A percentile compares a stretch with the other conserved stretches of the same genome.
phyloP scores from a whole-genome alignment of 2,329 filamentous ascomycete genomes.

The Paecilomyces formosus region DNA sequence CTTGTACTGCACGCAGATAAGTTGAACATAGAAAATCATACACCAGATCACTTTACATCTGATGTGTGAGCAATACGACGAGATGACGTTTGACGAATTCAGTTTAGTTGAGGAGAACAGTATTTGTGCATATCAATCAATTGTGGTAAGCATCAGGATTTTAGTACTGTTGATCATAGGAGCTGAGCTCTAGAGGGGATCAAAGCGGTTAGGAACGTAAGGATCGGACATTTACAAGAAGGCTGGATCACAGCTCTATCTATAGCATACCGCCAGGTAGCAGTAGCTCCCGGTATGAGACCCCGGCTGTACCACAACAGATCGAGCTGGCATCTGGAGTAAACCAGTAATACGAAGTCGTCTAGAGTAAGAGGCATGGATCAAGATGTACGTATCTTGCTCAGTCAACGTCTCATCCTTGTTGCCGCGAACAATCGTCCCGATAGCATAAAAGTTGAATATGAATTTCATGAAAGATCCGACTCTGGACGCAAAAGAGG shows the following conservation, averaged over 20 bases:
- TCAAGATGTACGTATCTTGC: not conserved
- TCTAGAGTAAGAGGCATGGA: not conserved
- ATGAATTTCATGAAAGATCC: not conserved
- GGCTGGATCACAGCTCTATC: not conserved
- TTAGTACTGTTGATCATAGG: not conserved
- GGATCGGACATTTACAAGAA: not conserved
- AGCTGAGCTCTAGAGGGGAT: not conserved
- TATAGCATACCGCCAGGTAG: not conserved
- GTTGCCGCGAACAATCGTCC: not conserved
- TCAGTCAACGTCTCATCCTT: not conserved
- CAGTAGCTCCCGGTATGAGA: not conserved
- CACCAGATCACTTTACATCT: too few relatives aligned
- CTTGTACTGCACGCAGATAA: too few relatives aligned
- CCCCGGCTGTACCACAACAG: too few relatives aligned
- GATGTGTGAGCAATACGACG: too few relatives aligned
- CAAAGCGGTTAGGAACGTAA: not conserved
- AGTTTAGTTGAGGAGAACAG: too few relatives aligned
- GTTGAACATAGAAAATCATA: too few relatives aligned
- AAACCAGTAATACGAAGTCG: too few relatives aligned
- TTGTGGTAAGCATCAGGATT: too few relatives aligned
- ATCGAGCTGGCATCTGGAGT: too few relatives aligned
- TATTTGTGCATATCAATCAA: too few relatives aligned
- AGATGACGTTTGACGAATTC: too few relatives aligned
- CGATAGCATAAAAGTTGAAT: not conserved
- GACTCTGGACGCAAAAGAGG: not conserved